phyloP scores from a whole-genome alignment of 2,329 filamentous ascomycete genomes.

The Biscogniauxia sp. region DNA sequence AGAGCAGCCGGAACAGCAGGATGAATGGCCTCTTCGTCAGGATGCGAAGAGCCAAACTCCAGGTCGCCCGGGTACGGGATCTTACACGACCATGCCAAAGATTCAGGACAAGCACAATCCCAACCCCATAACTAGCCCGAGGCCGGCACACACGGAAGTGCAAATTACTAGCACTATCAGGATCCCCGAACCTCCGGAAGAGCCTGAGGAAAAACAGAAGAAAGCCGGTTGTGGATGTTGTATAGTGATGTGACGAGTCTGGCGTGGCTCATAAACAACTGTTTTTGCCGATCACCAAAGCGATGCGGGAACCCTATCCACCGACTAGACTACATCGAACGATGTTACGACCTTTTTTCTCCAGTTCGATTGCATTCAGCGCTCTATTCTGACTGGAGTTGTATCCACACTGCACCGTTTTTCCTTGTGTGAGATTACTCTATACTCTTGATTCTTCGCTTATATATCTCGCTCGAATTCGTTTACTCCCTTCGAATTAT shows the following conservation, averaged over 20 bases:
- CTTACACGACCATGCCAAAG: slow-evolving; percentile 64
- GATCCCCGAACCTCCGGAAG: slow-evolving; percentile 53
- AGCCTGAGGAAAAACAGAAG: slow-evolving; percentile 46
- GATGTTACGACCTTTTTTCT: slow-evolving; percentile 21
- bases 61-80: slow-evolving; percentile 45
- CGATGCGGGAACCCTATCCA: slow-evolving; percentile 8
- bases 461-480: background rate
- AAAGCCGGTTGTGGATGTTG: slow-evolving; percentile 68
- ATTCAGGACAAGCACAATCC: slow-evolving; percentile 46
- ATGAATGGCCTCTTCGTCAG: slow-evolving; percentile 61
- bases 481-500: background rate
- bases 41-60: slow-evolving; percentile 49
- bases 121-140: slow-evolving; percentile 45
- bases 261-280: slow-evolving; percentile 10
- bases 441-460: background rate
- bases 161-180: slow-evolving; percentile 41
- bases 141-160: slow-evolving; percentile 40
- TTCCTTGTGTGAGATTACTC: slow-evolving; percentile 17
- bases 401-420: slow-evolving; percentile 16
- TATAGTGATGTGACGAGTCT: slow-evolving; percentile 64
- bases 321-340: slow-evolving; percentile 17
- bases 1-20: slow-evolving; percentile 28
- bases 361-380: slow-evolving; percentile 15
- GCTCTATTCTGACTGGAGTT: slow-evolving; percentile 20
- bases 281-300: slow-evolving; percentile 6